phyloP scores from a whole-genome alignment of 1,139 yeast genomes.

The Komagataea norvegica region DNA sequence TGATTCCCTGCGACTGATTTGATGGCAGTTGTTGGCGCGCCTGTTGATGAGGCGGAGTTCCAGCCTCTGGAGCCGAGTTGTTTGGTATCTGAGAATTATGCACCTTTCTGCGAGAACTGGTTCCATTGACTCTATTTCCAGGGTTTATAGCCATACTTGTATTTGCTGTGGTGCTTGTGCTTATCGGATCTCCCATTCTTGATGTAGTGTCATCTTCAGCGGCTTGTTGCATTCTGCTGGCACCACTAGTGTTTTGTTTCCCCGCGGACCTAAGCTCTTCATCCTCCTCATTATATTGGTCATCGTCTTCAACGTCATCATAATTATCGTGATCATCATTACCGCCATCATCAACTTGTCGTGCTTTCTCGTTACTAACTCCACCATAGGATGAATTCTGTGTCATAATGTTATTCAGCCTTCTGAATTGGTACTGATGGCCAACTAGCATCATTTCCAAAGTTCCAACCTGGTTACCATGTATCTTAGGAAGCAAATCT shows the following conservation, averaged over 20 bases:
- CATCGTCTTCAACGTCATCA: not conserved
- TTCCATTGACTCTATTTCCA: slow-evolving; percentile 6
- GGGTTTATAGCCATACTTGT: slow-evolving; percentile 6
- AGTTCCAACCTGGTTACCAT: slow-evolving; percentile 16
- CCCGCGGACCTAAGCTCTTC: too few relatives aligned
- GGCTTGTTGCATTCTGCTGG: not conserved
- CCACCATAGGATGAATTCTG: slow-evolving; percentile 4
- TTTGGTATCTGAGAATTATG: slow-evolving; percentile 1
- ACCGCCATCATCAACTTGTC: too few relatives aligned
- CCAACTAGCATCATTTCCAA: slow-evolving; percentile 18
- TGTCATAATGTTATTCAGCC: slow-evolving; percentile 12
- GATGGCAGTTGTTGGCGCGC: slow-evolving; percentile 2
- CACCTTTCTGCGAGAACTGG: not conserved
- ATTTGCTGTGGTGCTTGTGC: slow-evolving; percentile 5
- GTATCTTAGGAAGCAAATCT: slow-evolving; percentile 19
- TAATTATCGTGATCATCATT: not conserved
- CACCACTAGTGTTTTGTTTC: not conserved
- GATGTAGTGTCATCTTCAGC: not conserved
- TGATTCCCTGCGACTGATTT: slow-evolving; percentile 2
- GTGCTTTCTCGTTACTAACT: too few relatives aligned
- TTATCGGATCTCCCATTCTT: not conserved
- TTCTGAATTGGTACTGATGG: slow-evolving; percentile 19
- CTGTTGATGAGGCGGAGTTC: slow-evolving; percentile 1
- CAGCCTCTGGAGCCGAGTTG: too few relatives aligned
- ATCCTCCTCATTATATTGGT: too few relatives aligned